Evolutionary conservation across 257 asterid species (phyloP).

Genomic region (Cynanchum wilfordii): DNA sequence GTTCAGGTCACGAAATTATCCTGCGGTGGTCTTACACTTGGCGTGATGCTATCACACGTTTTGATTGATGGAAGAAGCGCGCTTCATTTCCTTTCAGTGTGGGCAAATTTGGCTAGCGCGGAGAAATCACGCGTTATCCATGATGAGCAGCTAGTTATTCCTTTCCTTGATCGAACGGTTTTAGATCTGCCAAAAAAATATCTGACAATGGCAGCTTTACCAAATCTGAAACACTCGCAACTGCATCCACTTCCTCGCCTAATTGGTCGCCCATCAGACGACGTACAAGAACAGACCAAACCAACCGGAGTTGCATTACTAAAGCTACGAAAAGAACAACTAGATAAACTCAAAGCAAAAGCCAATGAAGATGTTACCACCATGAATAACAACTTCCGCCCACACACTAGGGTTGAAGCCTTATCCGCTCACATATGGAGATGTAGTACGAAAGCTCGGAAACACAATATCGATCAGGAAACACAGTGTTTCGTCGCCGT

Average conservation of each 20-base stretch:
- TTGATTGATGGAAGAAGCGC: constrained; percentile 18
- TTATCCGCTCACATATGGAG: constrained; percentile 30
- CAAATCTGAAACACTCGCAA: neutral
- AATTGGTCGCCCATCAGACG: constrained; percentile 9
- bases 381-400: neutral
- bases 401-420: constrained; percentile 16
- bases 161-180: constrained; percentile 15
- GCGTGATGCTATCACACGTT: constrained; percentile 15
- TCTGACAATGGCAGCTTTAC: neutral
- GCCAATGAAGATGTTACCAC: constrained; percentile 11
- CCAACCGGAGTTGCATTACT: constrained; percentile 6
- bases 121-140: too few species aligned
- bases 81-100: constrained; percentile 14
- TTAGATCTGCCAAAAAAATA: neutral
- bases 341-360: constrained; percentile 11
- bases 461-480: constrained; percentile 15
- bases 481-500: constrained; percentile 9
- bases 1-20: constrained; percentile 19
- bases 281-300: constrained; percentile 19
- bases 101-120: constrained; percentile 9
- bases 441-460: constrained; percentile 21
- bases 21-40: constrained; percentile 24
- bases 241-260: constrained; percentile 15
- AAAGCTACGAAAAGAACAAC: constrained; percentile 16
- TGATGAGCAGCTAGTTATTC: neutral